A percentile compares a stretch with the other conserved stretches of the same genome.
phyloP scores from a whole-genome alignment of 192 early-diverging fungal species.

The Phlyctochytrium bullatum region DNA sequence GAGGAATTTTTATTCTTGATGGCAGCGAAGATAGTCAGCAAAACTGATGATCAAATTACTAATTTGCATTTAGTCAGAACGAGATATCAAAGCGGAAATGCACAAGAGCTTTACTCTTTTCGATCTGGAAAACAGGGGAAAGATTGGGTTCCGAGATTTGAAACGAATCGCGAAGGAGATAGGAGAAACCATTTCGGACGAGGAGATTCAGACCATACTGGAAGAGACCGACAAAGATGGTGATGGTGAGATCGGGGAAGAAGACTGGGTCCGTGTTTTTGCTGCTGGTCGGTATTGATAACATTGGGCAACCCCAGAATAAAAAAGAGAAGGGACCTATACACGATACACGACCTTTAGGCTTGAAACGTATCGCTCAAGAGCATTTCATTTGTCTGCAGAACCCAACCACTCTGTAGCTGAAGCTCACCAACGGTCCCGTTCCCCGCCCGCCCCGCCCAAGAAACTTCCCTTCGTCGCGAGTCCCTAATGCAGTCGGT shows the following conservation, averaged over 20 bases:
- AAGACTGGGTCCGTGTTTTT: constrained; percentile 50
- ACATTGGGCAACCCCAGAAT: too few relatives aligned
- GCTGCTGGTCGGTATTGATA: not conserved
- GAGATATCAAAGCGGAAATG: constrained; percentile 60
- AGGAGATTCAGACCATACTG: constrained; percentile 68
- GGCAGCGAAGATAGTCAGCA: constrained; percentile 29
- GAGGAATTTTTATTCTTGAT: constrained; percentile 57
- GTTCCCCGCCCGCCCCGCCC: too few relatives aligned
- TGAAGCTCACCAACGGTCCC: too few relatives aligned
- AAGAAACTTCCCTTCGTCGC: too few relatives aligned
- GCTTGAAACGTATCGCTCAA: too few relatives aligned
- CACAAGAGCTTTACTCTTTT: constrained; percentile 63
- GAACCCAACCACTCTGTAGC: too few relatives aligned
- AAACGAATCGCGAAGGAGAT: constrained; percentile 59
- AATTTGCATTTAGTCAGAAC: constrained; percentile 22
- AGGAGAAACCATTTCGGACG: constrained; percentile 62
- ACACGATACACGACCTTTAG: too few relatives aligned
- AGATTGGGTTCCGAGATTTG: constrained; percentile 53
- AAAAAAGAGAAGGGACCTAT: too few relatives aligned
- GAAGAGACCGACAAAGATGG: constrained; percentile 61
- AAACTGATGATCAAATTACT: constrained; percentile 6
- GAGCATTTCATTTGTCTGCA: too few relatives aligned
- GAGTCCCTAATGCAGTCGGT: too few relatives aligned
- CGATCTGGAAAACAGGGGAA: constrained; percentile 56
- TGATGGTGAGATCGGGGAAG: constrained; percentile 62